Conservation (phyloP, 179 eudicot species). For the Dionaea muscipula region DNA sequence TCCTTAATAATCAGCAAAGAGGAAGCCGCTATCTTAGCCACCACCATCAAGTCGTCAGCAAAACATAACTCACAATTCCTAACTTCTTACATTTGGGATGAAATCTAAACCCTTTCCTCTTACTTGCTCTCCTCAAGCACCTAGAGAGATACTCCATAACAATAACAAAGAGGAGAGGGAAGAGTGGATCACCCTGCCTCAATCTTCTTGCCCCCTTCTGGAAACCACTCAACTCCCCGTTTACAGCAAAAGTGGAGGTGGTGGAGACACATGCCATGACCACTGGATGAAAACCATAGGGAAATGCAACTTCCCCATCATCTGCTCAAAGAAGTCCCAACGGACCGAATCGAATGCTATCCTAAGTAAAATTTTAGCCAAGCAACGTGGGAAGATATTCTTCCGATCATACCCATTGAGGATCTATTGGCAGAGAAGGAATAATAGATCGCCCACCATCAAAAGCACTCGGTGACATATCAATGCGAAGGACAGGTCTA, state of each 20-base stretch:
- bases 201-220: not conserved
- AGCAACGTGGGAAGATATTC: not conserved
- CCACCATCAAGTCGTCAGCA: no score
- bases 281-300: not conserved
- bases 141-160: not conserved
- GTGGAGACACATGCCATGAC: not conserved
- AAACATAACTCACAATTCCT: no score
- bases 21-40: no score
- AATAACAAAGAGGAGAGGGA: not conserved
- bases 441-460: not conserved
- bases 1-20: not conserved
- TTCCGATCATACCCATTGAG: not conserved
- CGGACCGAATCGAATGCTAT: constrained; percentile 1
- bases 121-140: no score
- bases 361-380: not conserved
- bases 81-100: no score
- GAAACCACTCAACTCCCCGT: not conserved
- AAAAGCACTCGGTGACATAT: not conserved
- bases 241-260: not conserved
- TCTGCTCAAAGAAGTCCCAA: not conserved
- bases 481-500: not conserved
- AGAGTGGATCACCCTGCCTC: not conserved
- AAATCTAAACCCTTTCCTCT: no score
- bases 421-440: not conserved
- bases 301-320: not conserved